Percentiles rank a stretch among this genome's conserved stretches.
Evolutionary conservation across 2,329 filamentous ascomycete genomes (phyloP).

Genomic region (Graphilbum ipis-grandicollis): DNA sequence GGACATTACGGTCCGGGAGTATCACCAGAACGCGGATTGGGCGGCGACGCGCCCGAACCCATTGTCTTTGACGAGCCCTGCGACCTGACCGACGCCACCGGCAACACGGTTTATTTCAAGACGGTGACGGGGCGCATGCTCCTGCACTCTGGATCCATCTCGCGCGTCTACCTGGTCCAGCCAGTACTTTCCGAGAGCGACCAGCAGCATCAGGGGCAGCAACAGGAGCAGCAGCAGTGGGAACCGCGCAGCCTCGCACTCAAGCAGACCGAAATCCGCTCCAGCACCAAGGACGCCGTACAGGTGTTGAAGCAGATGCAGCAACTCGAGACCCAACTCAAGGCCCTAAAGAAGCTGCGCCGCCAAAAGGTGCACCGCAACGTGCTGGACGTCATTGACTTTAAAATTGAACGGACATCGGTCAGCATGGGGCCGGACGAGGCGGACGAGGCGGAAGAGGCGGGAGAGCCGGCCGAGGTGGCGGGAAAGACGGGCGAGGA

Average conservation of each 20-base stretch:
- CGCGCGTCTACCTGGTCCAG: conserved; percentile 54
- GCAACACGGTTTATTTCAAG: conserved; percentile 49
- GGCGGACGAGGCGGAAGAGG: not conserved
- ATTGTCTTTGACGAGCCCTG: conserved; percentile 53
- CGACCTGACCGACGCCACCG: conserved; percentile 42
- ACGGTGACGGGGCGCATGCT: conserved; percentile 53
- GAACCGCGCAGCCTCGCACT: conserved; percentile 56
- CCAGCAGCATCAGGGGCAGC: conserved; percentile 33
- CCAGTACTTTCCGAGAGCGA: conserved; percentile 42
- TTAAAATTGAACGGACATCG: conserved; percentile 46
- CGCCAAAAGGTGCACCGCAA: conserved; percentile 68
- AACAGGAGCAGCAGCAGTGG: no score
- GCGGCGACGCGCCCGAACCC: conserved; percentile 12
- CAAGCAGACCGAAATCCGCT: conserved; percentile 49
- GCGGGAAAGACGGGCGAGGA: no score
- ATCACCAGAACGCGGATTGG: conserved; percentile 11
- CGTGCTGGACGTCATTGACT: conserved; percentile 64
- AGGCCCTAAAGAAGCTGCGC: conserved; percentile 54
- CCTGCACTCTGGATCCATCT: conserved; percentile 46
- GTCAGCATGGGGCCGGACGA: not conserved
- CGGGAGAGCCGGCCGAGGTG: not conserved
- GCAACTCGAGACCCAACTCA: conserved; percentile 58
- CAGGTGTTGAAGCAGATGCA: conserved; percentile 63
- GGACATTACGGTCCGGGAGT: not conserved
- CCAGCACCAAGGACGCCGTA: conserved; percentile 37